Evolutionary conservation across 805 yeast genomes (phyloP), one percentile per base, ranked within the genome.

Genomic region (Priceomyces medius): DNA sequence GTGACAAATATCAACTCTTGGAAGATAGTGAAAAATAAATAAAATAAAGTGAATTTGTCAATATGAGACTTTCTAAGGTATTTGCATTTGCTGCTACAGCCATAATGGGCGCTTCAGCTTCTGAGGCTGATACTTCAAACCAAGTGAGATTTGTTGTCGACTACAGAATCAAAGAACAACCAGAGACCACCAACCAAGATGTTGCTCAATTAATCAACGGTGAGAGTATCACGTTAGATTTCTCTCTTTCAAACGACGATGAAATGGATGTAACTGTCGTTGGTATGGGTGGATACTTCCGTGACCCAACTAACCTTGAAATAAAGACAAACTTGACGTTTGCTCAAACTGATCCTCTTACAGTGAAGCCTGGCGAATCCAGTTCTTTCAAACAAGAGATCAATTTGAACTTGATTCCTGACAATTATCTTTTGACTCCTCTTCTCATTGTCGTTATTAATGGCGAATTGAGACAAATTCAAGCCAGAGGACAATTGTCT

Each of bases 271-370:
- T 65, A 35, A 66, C 75, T 16, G 61, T 86, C 41, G 76, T 80
- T 35, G 93, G 88, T 44, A 78, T 83, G 42, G 84, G 87, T 40
- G 93, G 93, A 41, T 55, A 73, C 40, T 73, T 85, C 61, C 66
- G 74, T 42, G 73, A 80, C 44, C 80, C 85, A 19, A 65, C 64
- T 45, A 71, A 75, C 38, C 77, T 81, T 44, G 73, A 71, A 35
- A 50, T 69, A 36, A 56, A 64, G 20, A 79, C 82, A 49, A 85
- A 86, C 59, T 68, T 87, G 57, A 79, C 93, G 19, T 76, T 79
- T 39, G 76, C 80, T 37, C 68, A 76, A 41, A 61, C 85, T 41
- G 90, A 85, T 12, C 88, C 89, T 13, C 45, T 81, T 38, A 50
- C 58, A 7, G 66, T 83, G 42, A 66, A 61, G 14, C 64, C 80